Conservation (phyloP, 352 stramenopile species). For the Phytophthora hibernalis region DNA sequence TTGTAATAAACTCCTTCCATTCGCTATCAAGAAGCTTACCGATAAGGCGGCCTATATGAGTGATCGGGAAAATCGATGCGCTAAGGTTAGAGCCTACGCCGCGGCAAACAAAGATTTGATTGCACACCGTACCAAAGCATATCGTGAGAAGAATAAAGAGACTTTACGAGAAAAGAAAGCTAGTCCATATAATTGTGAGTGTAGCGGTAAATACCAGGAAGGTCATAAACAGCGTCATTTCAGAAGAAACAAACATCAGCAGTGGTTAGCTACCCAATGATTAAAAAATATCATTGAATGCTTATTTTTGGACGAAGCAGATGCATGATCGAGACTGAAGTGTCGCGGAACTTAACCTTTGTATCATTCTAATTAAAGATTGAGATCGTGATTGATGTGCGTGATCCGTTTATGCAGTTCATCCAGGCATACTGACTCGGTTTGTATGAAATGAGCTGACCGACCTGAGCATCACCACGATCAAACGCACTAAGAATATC, state of each 20-base stretch:
- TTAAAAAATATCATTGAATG: no score
- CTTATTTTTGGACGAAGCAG: slow-evolving; percentile 14
- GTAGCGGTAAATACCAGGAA: no score
- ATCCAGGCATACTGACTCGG: slow-evolving; percentile 22
- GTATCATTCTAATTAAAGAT: slow-evolving; percentile 23
- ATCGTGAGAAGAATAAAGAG: no score
- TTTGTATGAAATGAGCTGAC: slow-evolving; percentile 17
- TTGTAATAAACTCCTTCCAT: slow-evolving; percentile 8
- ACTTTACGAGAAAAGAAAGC: no score
- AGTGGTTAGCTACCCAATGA: no score
- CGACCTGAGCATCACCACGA: slow-evolving; percentile 10
- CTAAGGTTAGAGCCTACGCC: no score
- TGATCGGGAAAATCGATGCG: no score
- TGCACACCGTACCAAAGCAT: no score
- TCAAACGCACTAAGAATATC: slow-evolving; percentile 24
- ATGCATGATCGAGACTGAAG: slow-evolving; percentile 10
- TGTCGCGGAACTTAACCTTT: slow-evolving; percentile 5
- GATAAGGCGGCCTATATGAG: slow-evolving; percentile 1
- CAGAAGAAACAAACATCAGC: no score
- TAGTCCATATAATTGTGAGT: no score
- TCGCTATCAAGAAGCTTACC: slow-evolving; percentile 7
- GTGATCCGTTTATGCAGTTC: slow-evolving; percentile 3
- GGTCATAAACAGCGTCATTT: no score
- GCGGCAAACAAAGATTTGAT: no score
- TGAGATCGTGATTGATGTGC: slow-evolving; percentile 8